Conservation (phyloP, 257 asterid species). For the Handroanthus guayacan region DNA sequence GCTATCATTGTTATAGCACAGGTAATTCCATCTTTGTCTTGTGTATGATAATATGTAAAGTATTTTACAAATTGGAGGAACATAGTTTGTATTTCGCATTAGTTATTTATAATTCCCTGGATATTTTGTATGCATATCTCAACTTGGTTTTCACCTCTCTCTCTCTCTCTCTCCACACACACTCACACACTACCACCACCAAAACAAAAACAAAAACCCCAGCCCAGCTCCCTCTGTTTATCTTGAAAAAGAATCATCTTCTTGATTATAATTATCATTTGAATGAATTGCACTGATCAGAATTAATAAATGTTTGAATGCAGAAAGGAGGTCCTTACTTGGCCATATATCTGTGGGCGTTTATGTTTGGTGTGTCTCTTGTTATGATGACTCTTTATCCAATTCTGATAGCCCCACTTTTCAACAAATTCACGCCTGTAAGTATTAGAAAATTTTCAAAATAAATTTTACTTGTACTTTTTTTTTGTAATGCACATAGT, state of each 20-base stretch:
- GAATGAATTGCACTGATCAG: conserved; percentile 21
- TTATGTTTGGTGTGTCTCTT: conserved; percentile 80
- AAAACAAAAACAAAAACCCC: too few relatives aligned
- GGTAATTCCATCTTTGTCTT: conserved; percentile 48
- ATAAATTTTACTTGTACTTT: neutral
- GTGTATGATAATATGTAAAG: neutral
- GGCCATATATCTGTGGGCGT: conserved; percentile 94
- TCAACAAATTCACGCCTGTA: conserved; percentile 97
- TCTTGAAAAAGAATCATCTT: neutral
- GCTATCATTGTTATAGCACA: conserved; percentile 89
- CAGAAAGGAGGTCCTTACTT: conserved; percentile 99
- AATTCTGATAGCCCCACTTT: conserved; percentile 91
- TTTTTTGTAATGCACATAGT: neutral
- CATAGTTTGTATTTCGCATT: conserved; percentile 22
- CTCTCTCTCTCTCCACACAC: neutral
- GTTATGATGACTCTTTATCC: conserved; percentile 98
- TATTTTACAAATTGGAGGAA: conserved; percentile 7
- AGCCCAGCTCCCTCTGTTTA: too few relatives aligned
- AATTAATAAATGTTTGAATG: conserved; percentile 39
- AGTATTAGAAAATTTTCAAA: conserved; percentile 38
- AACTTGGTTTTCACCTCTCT: neutral
- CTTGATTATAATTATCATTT: conserved; percentile 17
- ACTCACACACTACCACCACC: too few relatives aligned
- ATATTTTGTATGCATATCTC: neutral
- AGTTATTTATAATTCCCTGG: neutral